Evolutionary conservation across 768 basidiomycete genomes (phyloP).

Genomic region (Mycena leptocephala): DNA sequence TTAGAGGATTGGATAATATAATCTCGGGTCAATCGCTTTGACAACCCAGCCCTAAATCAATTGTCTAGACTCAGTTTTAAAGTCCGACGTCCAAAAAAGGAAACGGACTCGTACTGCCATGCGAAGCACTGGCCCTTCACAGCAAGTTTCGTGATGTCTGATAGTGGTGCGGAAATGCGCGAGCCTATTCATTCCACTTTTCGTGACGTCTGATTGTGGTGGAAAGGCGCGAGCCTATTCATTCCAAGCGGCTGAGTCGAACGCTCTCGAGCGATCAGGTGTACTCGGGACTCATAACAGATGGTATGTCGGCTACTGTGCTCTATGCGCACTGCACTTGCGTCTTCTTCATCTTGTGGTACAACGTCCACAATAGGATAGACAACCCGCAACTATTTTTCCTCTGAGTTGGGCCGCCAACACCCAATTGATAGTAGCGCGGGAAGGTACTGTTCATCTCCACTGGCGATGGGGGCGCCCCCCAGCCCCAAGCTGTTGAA

Average conservation of each 20-base stretch:
- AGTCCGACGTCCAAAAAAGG: too few species aligned
- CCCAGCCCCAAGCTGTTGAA: not conserved
- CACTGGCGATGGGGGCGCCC: not conserved
- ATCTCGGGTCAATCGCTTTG: too few species aligned
- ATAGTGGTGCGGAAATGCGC: too few species aligned
- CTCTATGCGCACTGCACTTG: not conserved
- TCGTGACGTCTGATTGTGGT: constrained; percentile 27
- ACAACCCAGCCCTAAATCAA: too few species aligned
- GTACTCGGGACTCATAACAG: constrained; percentile 13
- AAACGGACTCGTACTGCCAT: too few species aligned
- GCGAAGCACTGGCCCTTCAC: too few species aligned
- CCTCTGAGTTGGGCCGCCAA: constrained; percentile 5
- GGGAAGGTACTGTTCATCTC: constrained; percentile 10
- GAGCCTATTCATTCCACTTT: too few species aligned
- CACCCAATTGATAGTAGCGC: too few species aligned
- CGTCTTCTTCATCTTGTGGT: not conserved
- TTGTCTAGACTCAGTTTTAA: too few species aligned
- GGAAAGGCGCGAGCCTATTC: not conserved
- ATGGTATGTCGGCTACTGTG: too few species aligned
- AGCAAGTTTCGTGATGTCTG: too few species aligned
- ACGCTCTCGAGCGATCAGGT: not conserved
- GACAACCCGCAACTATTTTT: not conserved
- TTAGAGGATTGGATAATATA: too few species aligned
- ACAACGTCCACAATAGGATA: not conserved
- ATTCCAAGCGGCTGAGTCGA: not conserved